These are phyloP conservation scores for Eimeria necatrix DNA, from an alignment of 169 alveolate species.

Conservation along the genomic window DNA sequence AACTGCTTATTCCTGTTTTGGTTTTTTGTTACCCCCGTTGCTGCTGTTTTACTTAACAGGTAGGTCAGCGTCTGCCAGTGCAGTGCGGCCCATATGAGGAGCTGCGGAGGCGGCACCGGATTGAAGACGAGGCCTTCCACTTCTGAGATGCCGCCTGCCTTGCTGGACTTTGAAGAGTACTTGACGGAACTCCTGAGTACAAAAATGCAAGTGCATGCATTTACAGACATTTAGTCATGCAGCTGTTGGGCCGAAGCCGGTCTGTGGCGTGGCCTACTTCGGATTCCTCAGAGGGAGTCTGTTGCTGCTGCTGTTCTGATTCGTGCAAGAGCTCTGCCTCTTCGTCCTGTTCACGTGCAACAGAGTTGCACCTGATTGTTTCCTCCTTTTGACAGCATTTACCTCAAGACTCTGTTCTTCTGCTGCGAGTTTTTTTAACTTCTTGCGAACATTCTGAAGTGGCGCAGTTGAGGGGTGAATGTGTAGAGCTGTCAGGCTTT, in stretches of 20 bases:
- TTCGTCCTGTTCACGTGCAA: slow-evolving; percentile 32
- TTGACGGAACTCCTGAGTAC: slow-evolving; percentile 23
- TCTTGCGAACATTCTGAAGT: slow-evolving; percentile 15
- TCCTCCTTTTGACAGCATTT: neutral
- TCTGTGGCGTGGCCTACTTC: neutral
- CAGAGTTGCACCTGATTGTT: neutral
- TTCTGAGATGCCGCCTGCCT: neutral
- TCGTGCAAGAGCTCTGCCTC: slow-evolving; percentile 48
- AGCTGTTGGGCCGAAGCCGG: neutral
- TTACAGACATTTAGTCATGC: neutral
- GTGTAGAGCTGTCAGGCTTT: too few species aligned
- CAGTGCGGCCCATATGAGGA: neutral
- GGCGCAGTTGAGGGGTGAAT: neutral
- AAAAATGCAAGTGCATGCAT: neutral
- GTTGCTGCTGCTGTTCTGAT: neutral
- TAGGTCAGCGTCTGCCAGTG: neutral
- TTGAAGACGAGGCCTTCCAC: neutral
- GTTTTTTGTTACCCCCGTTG: neutral
- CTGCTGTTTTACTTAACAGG: neutral
- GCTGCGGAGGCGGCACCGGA: neutral
- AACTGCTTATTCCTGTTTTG: too few species aligned
- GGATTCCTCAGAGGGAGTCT: neutral
- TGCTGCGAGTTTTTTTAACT: slow-evolving; percentile 17
- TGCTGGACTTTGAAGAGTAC: neutral
- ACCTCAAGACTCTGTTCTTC: slow-evolving; percentile 68